These are phyloP conservation scores for Talaromyces funiculosus DNA, from an alignment of 2,329 filamentous ascomycete genomes.

Conservation along the genomic window DNA sequence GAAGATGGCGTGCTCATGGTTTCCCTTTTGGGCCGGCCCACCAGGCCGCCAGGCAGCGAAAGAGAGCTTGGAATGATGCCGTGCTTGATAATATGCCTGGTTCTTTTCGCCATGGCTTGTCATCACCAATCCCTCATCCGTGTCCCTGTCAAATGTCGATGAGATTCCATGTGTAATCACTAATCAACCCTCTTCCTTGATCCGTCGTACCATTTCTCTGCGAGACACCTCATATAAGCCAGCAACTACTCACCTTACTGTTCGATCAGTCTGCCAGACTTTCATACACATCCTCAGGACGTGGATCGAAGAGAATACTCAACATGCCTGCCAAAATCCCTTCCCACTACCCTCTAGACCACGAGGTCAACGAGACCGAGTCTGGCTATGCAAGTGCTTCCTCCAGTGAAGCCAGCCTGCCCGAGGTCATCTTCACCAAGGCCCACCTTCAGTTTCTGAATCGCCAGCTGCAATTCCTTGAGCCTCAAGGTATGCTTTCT, in stretches of 20 bases:
- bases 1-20: constrained; percentile 15
- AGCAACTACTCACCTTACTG: background rate
- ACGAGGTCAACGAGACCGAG: constrained; percentile 60
- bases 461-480: constrained; percentile 76
- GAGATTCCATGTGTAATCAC: background rate
- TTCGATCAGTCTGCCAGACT: background rate
- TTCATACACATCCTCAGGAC: background rate
- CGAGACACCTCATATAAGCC: background rate
- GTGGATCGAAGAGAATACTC: background rate
- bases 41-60: constrained; percentile 2
- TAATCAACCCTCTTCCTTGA: background rate
- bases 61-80: constrained; percentile 11
- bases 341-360: constrained; percentile 37
- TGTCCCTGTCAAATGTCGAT: background rate
- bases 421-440: constrained; percentile 78
- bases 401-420: constrained; percentile 58
- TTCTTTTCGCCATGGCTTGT: background rate
- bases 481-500: constrained; percentile 59
- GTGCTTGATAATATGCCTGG: constrained; percentile 10
- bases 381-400: constrained; percentile 69
- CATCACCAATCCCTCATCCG: background rate
- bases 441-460: constrained; percentile 88
- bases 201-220: background rate
- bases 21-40: constrained; percentile 9
- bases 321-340: constrained; percentile 37